Conservation (phyloP, 192 early-diverging fungal genomes). For the Spizellomyces sp. region DNA sequence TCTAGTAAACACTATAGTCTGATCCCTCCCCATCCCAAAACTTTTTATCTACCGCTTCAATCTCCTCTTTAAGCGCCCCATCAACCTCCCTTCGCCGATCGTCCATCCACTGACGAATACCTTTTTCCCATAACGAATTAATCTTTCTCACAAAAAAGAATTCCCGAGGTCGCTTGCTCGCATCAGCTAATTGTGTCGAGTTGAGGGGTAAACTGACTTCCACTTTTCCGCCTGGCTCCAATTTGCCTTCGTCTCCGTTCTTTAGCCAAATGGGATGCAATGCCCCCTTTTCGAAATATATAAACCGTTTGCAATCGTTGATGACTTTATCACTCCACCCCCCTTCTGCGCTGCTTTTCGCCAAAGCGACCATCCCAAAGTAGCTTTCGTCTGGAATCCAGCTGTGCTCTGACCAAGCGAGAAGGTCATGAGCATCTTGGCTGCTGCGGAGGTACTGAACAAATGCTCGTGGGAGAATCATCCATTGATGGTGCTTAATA, state of each 20-base stretch:
- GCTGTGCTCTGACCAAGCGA: slow-evolving; percentile 42
- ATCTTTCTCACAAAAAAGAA: slow-evolving; percentile 33
- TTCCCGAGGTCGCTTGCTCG: neutral
- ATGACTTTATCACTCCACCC: slow-evolving; percentile 24
- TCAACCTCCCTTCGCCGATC: slow-evolving; percentile 17
- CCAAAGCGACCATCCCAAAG: slow-evolving; percentile 38
- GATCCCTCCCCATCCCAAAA: neutral
- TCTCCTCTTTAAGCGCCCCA: slow-evolving; percentile 25
- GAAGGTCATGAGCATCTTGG: slow-evolving; percentile 33
- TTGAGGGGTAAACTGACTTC: slow-evolving; percentile 9
- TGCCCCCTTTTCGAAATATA: slow-evolving; percentile 25
- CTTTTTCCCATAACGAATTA: slow-evolving; percentile 19
- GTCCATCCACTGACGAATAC: slow-evolving; percentile 28
- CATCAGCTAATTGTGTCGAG: neutral
- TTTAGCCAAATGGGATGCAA: slow-evolving; percentile 40
- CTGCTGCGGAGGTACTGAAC: slow-evolving; percentile 34
- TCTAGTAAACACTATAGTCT: neutral
- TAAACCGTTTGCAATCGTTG: slow-evolving; percentile 42
- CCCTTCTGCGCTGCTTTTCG: slow-evolving; percentile 20
- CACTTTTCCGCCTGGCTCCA: slow-evolving; percentile 20
- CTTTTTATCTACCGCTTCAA: slow-evolving; percentile 12
- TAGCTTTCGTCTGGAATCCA: slow-evolving; percentile 51
- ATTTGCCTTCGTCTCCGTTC: slow-evolving; percentile 24
- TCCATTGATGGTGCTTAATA: slow-evolving; percentile 54
- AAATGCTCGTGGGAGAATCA: slow-evolving; percentile 43